Evolutionary conservation across 768 basidiomycete genomes (phyloP), one percentile per base, ranked within the genome.

Genomic region (Galerina marginata): DNA sequence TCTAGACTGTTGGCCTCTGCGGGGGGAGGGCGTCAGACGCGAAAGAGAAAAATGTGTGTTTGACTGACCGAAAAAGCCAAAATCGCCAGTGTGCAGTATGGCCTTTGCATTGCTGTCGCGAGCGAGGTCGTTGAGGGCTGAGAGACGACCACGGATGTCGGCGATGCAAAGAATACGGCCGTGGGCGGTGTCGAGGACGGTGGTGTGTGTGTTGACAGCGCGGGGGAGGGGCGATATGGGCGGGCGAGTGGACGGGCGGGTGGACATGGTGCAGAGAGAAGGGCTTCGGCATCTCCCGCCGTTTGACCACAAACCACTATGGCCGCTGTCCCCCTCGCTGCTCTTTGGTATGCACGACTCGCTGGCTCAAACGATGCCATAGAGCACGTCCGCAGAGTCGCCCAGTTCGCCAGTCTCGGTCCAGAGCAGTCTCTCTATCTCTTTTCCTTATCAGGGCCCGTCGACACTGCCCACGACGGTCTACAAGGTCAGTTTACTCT

Each of bases 61-160:
- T 64, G 25, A 74, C 83, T 63, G 65, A 89, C 93, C 94, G 75
- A 96, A 97, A 79, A 99, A 97, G 60, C 97, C 97, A 86, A 99
- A 99, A 79, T 99, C 97, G 54, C 97, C 97, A 0, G 96, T 96
- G 73, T 99, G 96, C 60, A 99, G 92, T 72, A 98, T 89, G 15
- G 95, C 96, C 59, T 89, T 86, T 23, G 95, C 97, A 70, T 92
- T 90, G 58, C 87, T 87, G 66, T 97, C 94, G 47, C 89, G 79
- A 15, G 96, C 96, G 55, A 97, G 86, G 75, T 93, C 87, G 74
- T 98, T 98, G 71, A 99, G 85, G 49, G 86, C 86, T 45, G 92
- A 93, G 48, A 95, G 84, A 62, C 90, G 88, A 66, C 95, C 96
- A 62, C 92, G 88, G 65, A 93, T 91, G 77, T 99, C 97, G 40